Evolutionary conservation across 352 stramenopile genomes (phyloP).

Genomic region (Phytopythium aichiense): DNA sequence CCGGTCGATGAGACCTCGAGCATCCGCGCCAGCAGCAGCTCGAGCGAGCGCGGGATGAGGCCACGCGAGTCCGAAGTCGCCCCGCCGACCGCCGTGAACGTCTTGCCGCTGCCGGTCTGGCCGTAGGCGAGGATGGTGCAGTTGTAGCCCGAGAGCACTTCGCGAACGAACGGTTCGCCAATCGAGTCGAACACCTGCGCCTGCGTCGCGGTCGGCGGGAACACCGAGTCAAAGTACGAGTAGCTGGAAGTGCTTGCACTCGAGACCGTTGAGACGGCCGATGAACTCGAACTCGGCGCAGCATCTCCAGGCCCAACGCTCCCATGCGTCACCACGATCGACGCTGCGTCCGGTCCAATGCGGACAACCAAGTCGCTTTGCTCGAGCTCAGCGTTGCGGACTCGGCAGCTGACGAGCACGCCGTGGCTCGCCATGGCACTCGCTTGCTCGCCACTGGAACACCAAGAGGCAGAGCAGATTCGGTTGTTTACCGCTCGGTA

Average conservation of each 20-base stretch:
- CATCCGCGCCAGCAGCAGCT: slow-evolving; percentile 26
- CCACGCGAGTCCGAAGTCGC: slow-evolving; percentile 15
- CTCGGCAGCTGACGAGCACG: slow-evolving; percentile 65
- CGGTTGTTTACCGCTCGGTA: background rate
- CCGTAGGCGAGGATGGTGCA: slow-evolving; percentile 73
- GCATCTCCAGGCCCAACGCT: background rate
- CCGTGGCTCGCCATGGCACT: slow-evolving; percentile 25
- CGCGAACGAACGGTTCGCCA: slow-evolving; percentile 39
- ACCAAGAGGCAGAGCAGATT: background rate
- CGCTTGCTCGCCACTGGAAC: background rate
- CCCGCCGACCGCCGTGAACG: slow-evolving; percentile 43
- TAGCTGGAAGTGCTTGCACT: slow-evolving; percentile 7
- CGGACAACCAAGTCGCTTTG: background rate
- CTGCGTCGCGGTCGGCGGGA: slow-evolving; percentile 29
- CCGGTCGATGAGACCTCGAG: slow-evolving; percentile 4
- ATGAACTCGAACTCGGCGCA: background rate
- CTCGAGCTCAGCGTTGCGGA: slow-evolving; percentile 17
- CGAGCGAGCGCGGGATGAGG: slow-evolving; percentile 37
- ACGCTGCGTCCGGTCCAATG: background rate
- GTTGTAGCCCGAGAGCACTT: slow-evolving; percentile 60
- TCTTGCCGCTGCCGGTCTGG: slow-evolving; percentile 71
- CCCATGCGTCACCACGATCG: slow-evolving; percentile 7
- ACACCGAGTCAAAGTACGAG: slow-evolving; percentile 49
- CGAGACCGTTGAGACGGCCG: background rate
- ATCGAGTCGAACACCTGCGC: slow-evolving; percentile 39